Base-by-base conservation (phyloP, 495 filamentous ascomycete species). In the Tuber microsphaerosporum region DNA sequence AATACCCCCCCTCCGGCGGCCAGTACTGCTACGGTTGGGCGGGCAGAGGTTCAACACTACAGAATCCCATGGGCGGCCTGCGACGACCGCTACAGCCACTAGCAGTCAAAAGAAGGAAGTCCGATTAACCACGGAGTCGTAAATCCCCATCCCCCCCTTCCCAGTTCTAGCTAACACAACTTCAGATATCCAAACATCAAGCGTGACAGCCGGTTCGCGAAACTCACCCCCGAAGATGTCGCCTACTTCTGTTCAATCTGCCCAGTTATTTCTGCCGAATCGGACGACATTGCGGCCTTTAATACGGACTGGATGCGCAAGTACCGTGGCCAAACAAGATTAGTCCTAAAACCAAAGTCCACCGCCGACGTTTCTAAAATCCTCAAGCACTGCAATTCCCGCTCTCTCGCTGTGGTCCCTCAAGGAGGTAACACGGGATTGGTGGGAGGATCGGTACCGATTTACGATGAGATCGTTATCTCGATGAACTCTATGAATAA, bases 231-330 rank as follows among this genome's bases (percentile, higher is more conserved):
- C 34, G 91, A 93, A 12, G 92, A 99, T 88, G 92, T 98, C 34
- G 82, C 86, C 72, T 90, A 89, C 85, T 97, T 99, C 87, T 87
- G 90, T 78, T 84, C 87, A 9, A 85, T 97, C 68, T 81, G 81
- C 69, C 73, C 81, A 20, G 89, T 97, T 73, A 92, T 97, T 79
- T 92, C 92, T 69, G 89, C 89, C 31, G 84, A 87, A 0, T 84
- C 81, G 42, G 90, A 91, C 76, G 95, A 99, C 81, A 86, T 98
- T 74, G 93, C 94, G 81, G 89, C 93, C 22, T 98, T 93, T 88
- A 99, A 99, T 85, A 89, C 88, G 79, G 95, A 99, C 86, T 99
- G 95, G 95, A 98, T 98, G 96, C 90, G 92, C 83, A 99, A 99
- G 84, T 99, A 97, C 86, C 90, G 93, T 51, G 95, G 95, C 51